These are phyloP conservation scores for Colletotrichum sidae DNA, from an alignment of 2,329 filamentous ascomycete genomes.

Conservation along the genomic window DNA sequence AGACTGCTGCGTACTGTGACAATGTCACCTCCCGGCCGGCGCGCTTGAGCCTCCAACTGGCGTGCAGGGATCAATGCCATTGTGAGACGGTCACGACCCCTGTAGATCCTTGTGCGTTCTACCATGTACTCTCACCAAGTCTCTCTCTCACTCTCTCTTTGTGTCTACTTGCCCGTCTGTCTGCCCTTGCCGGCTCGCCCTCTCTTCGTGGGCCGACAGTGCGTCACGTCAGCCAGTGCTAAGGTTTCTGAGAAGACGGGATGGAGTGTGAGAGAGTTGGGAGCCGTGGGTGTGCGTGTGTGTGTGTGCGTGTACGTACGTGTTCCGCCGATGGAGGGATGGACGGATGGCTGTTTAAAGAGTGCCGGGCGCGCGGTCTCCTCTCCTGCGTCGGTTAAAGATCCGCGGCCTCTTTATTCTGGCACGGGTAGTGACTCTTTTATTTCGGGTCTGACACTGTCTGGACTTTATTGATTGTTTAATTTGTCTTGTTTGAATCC, in stretches of 20 bases:
- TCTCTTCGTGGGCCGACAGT: conserved; percentile 16
- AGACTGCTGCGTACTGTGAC: not conserved
- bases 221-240: conserved; percentile 30
- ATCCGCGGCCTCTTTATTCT: conserved; percentile 1
- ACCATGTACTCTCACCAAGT: too few species aligned
- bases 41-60: conserved; percentile 36
- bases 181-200: too few species aligned
- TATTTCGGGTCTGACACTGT: conserved; percentile 27
- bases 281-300: not conserved
- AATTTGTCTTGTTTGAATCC: conserved; percentile 36
- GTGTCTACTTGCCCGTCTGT: not conserved
- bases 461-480: conserved; percentile 26
- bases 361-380: conserved; percentile 8
- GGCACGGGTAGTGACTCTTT: conserved; percentile 3
- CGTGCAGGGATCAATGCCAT: conserved; percentile 35
- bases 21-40: not conserved
- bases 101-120: conserved; percentile 17
- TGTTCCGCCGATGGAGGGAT: not conserved
- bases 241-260: conserved; percentile 25
- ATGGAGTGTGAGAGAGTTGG: conserved; percentile 7
- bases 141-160: not conserved
- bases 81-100: conserved; percentile 33
- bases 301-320: conserved; percentile 4
- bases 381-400: not conserved
- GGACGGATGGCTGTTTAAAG: conserved; percentile 28